These are phyloP conservation scores for Microsporum ferrugineum DNA, from an alignment of 2,329 filamentous ascomycete species.

Conservation along the genomic window DNA sequence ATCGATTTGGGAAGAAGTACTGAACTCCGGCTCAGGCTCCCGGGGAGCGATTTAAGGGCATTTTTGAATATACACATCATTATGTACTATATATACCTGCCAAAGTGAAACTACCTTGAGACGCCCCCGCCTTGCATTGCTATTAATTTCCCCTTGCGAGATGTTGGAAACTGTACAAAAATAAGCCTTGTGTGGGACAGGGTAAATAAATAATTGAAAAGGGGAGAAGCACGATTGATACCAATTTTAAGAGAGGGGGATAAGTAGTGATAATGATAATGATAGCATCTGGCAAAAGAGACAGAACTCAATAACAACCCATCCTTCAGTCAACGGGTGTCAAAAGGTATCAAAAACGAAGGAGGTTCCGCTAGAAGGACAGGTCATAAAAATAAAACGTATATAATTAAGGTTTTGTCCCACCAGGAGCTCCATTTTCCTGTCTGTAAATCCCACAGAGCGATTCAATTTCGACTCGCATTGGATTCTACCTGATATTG, in stretches of 20 bases:
- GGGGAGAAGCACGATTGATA: neutral
- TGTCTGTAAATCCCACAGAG: neutral
- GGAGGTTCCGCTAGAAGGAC: neutral
- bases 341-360: neutral
- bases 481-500: constrained; percentile 1
- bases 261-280: neutral
- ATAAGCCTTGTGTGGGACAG: neutral
- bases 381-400: constrained; percentile 1
- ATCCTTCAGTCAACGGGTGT: neutral
- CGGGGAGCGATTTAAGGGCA: neutral
- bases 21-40: constrained; percentile 5
- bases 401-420: constrained; percentile 4
- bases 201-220: neutral
- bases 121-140: constrained; percentile 1
- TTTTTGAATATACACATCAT: constrained; percentile 3
- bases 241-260: neutral
- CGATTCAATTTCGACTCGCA: neutral
- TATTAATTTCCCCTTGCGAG: neutral
- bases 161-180: constrained; percentile 1
- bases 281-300: neutral
- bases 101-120: constrained; percentile 1
- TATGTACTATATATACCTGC: constrained; percentile 4
- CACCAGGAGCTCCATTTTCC: constrained; percentile 1
- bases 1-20: constrained; percentile 55
- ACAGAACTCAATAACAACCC: neutral